phyloP scores from a whole-genome alignment of 768 basidiomycete species.

The Albatrellus ellisii region DNA sequence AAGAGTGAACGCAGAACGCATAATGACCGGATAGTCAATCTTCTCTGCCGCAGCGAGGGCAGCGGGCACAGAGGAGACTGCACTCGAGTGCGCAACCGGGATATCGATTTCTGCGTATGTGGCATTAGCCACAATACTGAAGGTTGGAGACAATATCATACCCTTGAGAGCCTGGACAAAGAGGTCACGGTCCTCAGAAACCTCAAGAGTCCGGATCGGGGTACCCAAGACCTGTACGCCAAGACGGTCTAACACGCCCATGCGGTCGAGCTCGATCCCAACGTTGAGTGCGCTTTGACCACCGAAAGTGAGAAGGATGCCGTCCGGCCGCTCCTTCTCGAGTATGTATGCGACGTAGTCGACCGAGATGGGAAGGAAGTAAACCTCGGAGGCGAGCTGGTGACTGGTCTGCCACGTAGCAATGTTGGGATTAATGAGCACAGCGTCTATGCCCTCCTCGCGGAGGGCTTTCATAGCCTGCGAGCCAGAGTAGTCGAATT shows the following conservation, averaged over 20 bases:
- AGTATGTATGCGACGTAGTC: constrained; percentile 98
- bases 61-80: constrained; percentile 1
- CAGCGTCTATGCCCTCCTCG: constrained; percentile 88
- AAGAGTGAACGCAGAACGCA: constrained; percentile 92
- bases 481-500: constrained; percentile 99
- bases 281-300: constrained; percentile 32
- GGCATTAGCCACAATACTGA: constrained; percentile 84
- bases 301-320: constrained; percentile 94
- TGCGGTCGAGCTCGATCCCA: constrained; percentile 7
- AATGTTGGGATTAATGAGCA: constrained; percentile 98
- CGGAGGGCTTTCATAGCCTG: constrained; percentile 96
- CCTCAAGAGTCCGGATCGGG: constrained; percentile 93
- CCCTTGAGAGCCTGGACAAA: constrained; percentile 91
- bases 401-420: constrained; percentile 99
- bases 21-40: constrained; percentile 93
- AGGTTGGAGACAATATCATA: constrained; percentile 87
- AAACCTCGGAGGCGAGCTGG: constrained; percentile 91
- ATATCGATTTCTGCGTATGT: constrained; percentile 38
- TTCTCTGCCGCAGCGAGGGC: constrained; percentile 67
- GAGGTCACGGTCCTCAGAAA: constrained; percentile 90
- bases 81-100: constrained; percentile 2
- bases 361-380: constrained; percentile 91
- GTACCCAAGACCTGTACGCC: constrained; percentile 94
- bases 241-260: constrained; percentile 22
- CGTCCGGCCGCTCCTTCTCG: constrained; percentile 97